Percentiles rank a stretch among this genome's conserved stretches.
Evolutionary conservation across 2,329 filamentous ascomycete species (phyloP).

Genomic region (Fusarium nygamai): DNA sequence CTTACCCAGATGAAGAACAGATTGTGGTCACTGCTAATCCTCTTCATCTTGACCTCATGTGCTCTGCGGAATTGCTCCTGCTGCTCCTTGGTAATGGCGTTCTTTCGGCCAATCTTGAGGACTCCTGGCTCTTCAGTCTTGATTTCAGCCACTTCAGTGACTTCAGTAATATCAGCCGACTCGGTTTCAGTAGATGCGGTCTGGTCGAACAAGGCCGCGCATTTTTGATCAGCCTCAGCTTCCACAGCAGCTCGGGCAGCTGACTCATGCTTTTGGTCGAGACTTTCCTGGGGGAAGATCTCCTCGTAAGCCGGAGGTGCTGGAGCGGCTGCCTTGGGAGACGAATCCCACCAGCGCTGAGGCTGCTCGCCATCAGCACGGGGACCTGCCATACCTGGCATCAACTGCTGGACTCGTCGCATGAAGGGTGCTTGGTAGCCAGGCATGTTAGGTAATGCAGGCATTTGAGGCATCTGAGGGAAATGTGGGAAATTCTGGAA

Average conservation of each 20-base stretch:
- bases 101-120: conserved; percentile 70
- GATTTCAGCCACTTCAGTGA: conserved; percentile 49
- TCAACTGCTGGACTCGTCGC: conserved; percentile 76
- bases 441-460: conserved; percentile 66
- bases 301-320: conserved; percentile 82
- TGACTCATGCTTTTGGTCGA: conserved; percentile 67
- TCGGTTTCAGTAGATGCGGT: conserved; percentile 47
- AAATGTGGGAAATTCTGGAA: conserved; percentile 66
- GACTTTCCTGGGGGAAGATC: conserved; percentile 70
- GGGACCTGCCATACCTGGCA: conserved; percentile 69
- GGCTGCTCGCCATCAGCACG: conserved; percentile 57
- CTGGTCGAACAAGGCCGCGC: conserved; percentile 62
- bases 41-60: conserved; percentile 71
- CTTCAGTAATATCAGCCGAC: conserved; percentile 48
- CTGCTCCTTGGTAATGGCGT: conserved; percentile 71
- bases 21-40: conserved; percentile 70
- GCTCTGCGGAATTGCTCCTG: conserved; percentile 70
- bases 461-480: conserved; percentile 71
- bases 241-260: conserved; percentile 67
- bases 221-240: conserved; percentile 68
- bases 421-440: conserved; percentile 80
- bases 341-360: conserved; percentile 72
- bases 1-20: conserved; percentile 76
- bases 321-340: conserved; percentile 59
- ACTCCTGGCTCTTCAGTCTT: conserved; percentile 55